Evolutionary conservation across 768 basidiomycete species (phyloP).

Genomic region (Leccinum aurantiacum): DNA sequence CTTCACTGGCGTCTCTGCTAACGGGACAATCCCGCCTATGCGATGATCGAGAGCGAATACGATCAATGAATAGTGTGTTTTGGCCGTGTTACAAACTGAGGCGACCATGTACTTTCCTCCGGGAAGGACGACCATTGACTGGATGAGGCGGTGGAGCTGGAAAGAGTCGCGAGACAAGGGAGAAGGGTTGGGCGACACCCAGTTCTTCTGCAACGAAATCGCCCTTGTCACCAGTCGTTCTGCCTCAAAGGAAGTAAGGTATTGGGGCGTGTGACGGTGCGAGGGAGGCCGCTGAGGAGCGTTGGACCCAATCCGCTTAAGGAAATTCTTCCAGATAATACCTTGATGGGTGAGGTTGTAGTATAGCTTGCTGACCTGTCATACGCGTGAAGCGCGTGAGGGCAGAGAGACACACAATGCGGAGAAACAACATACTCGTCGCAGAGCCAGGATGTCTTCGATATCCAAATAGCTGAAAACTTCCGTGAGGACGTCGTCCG

Average conservation of each 20-base stretch:
- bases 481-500: constrained; percentile 41
- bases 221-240: constrained; percentile 64
- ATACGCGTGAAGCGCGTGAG: constrained; percentile 2
- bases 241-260: constrained; percentile 38
- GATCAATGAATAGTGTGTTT: constrained; percentile 48
- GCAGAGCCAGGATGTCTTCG: constrained; percentile 38
- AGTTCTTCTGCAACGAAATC: constrained; percentile 59
- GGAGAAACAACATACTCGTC: constrained; percentile 31
- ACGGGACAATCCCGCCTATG: constrained; percentile 37
- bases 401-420: background rate
- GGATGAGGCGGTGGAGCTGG: constrained; percentile 36
- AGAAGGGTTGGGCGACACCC: constrained; percentile 44
- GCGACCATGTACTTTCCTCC: constrained; percentile 70
- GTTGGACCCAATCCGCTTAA: constrained; percentile 53
- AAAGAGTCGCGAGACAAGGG: constrained; percentile 28
- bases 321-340: constrained; percentile 66
- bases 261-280: constrained; percentile 39
- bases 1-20: constrained; percentile 50
- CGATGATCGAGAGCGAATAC: constrained; percentile 59
- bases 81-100: constrained; percentile 48
- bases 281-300: constrained; percentile 64
- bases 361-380: constrained; percentile 57
- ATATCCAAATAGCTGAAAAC: constrained; percentile 38
- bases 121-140: constrained; percentile 59
- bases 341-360: constrained; percentile 67